Base-by-base conservation (phyloP, 768 basidiomycete species). In the Coprinellus micaceus region DNA sequence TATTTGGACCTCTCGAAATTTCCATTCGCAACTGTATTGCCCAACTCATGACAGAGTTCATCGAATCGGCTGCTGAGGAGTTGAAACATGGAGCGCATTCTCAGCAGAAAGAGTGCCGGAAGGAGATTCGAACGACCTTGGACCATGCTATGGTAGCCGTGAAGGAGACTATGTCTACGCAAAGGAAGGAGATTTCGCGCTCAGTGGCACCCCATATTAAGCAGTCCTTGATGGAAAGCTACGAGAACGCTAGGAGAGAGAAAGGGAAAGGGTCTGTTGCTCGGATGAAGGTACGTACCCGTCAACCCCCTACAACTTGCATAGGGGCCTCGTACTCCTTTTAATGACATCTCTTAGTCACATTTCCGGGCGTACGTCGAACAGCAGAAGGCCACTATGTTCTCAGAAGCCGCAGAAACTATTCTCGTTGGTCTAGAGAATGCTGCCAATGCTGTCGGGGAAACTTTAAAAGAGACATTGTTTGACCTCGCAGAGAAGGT, bases 101-200 rank as follows among this genome's bases (percentile, higher is more conserved):
- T 15, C 40, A 43, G 19, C 15, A 21, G 40, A 43, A 21, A 15
- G 19, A 9, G 6, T 43, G 40, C 19, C 40, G 19, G 6, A 43
- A 43, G n/a, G 40, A 43, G n/a, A 7, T 9, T 5, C 13, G 19
- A 19, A 19, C 7, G n/a, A 17, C 19, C 13, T 19, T 21, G 10
- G 7, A 7, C 74, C 81, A 0, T 54, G 74, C 78, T 2, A 68
- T 84, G 53, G 76, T 74, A 12, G 64, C 75, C 24, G 81, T 84
- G 2, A 69, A 70, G 29, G 77, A 79, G 46, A 77, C 80, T 3
- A 71, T 85, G 68, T 74, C 70, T 58, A 69, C 61, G 17, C 72
- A 82, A 58, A 82, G 84, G 67, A 84, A 85, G 66, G 81, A 84
- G 48, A 69, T 83, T 5, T 84, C 83, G 0, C 72, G 83, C n/a